Conservation (phyloP, 1,284 basidiomycete genomes). For the Irpex sp. region DNA sequence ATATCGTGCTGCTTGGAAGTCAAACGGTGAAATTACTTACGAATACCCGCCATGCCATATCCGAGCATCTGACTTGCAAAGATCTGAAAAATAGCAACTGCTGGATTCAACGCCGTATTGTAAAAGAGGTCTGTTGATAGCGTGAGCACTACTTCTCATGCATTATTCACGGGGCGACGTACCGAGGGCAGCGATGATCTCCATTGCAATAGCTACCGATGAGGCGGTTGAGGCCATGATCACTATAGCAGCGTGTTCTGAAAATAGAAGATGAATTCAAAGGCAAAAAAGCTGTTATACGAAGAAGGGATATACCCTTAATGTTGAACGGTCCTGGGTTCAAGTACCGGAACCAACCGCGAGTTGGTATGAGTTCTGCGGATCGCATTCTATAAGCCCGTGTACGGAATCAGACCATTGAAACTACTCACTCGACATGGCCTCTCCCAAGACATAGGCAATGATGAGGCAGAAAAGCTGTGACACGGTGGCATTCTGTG, state of each 20-base stretch:
- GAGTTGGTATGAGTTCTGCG: constrained; percentile 40
- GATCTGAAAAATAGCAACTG: constrained; percentile 52
- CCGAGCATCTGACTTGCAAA: constrained; percentile 63
- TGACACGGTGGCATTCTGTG: constrained; percentile 51
- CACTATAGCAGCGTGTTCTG: constrained; percentile 60
- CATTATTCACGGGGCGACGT: constrained; percentile 21
- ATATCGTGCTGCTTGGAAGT: neutral
- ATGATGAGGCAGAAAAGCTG: constrained; percentile 55
- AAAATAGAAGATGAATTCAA: constrained; percentile 22
- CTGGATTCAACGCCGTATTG: constrained; percentile 50
- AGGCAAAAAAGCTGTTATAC: constrained; percentile 26
- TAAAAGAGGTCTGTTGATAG: constrained; percentile 46
- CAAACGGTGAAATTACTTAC: neutral
- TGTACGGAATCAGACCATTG: neutral
- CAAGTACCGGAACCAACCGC: constrained; percentile 46
- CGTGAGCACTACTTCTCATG: neutral
- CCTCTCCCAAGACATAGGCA: constrained; percentile 57
- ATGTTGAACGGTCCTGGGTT: constrained; percentile 64
- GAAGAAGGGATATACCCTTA: constrained; percentile 29
- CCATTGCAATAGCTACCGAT: constrained; percentile 60
- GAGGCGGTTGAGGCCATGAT: constrained; percentile 69
- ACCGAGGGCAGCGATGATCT: constrained; percentile 62
- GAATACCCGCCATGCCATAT: constrained; percentile 54
- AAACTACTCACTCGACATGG: constrained; percentile 37
- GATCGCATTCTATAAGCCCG: constrained; percentile 25